These are phyloP conservation scores for Histomonas meleagridis DNA, from an alignment of 208 protist species.

Conservation along the genomic window DNA sequence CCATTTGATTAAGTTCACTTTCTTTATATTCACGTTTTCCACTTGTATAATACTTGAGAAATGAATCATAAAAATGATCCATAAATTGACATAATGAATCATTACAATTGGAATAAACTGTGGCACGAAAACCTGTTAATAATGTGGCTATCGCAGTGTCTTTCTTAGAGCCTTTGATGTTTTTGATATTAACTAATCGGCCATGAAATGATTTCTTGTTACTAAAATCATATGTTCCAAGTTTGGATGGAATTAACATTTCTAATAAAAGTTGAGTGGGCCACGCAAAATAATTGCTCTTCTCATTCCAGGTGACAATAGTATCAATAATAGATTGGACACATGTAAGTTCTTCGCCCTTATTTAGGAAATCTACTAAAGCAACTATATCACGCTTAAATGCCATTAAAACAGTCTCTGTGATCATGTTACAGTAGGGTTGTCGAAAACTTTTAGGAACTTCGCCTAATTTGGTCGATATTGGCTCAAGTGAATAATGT, in stretches of 20 bases:
- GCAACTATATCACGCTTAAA: neutral
- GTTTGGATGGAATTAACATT: neutral
- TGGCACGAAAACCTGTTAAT: neutral
- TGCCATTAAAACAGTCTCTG: neutral
- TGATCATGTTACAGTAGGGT: neutral
- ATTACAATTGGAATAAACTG: neutral
- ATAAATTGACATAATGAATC: neutral
- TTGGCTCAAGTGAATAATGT: neutral
- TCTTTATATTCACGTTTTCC: neutral
- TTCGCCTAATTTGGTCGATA: neutral
- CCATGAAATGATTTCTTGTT: no score
- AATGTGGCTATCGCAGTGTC: neutral
- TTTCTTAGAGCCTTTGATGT: neutral
- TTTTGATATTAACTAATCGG: neutral
- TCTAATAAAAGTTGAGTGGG: neutral
- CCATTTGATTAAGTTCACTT: neutral
- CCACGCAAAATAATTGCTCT: neutral
- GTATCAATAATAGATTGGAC: neutral
- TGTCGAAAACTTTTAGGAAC: neutral
- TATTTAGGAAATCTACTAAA: neutral
- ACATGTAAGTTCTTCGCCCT: neutral
- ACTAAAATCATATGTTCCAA: neutral
- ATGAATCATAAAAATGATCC: neutral
- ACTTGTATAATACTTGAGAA: neutral
- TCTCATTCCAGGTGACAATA: neutral